Base-by-base conservation (phyloP, 177 flowering plant genomes). In the Vitis hybrid region DNA sequence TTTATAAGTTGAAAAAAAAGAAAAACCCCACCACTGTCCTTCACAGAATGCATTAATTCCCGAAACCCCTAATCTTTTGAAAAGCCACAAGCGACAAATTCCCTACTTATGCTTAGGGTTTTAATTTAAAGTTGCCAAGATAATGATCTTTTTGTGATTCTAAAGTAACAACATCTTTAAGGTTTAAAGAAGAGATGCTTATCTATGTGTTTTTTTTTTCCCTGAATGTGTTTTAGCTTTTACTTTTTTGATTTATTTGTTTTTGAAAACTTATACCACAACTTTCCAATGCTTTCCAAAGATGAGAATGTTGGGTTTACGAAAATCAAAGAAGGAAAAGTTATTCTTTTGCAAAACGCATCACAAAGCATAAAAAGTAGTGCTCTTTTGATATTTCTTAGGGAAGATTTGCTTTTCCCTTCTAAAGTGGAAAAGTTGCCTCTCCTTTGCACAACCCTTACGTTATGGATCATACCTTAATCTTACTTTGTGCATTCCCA, bases 371-470 rank as follows among this genome's bases (percentile, higher is more conserved):
- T 89, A 73, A 85, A 87, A 89, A 89, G 91, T 80, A 82, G 89
- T 74, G 86, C 80, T 75, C 77, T 78, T 75, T 85, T 80, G 56
- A 77, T 78, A 81, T 82, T 83, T 84, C 78, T 81, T 79, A 74
- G 79, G 84, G 90, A 87, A 85, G 87, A 89, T 86, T 76, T 86
- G 70, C 85, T 82, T 89, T 86, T 82, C 70, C 65, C 82, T 87
- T 87, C 83, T 77, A 80, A 82, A 88, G 87, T 70, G 40, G 68
- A 64, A 77, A 81, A 81, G 84, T 81, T 77, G 83, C 65, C 73
- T 75, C 84, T 79, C 82, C 91, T 88, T 88, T 88, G 88, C 90
- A 84, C 82, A 75, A 74, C 66, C 68, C 86, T 82, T 79, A 88
- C 87, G 91, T 86, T 82, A 77, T 82, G 88, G 81, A 87, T 86